Conservation (phyloP, 805 yeast species). For the Candida mattraensis region DNA sequence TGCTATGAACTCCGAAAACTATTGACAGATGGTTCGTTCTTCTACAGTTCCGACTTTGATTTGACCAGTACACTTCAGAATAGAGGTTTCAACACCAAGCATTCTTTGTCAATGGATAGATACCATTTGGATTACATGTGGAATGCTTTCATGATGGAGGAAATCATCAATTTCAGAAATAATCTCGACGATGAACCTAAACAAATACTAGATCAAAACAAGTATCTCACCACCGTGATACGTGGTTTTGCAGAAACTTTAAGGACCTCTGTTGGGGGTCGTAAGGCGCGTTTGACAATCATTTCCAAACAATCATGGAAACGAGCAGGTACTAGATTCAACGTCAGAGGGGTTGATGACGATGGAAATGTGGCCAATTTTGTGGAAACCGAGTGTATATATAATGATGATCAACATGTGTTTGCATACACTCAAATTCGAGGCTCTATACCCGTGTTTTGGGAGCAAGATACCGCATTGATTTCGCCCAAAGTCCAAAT, state of each 20-base stretch:
- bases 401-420: conserved; percentile 46
- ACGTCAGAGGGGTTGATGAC: conserved; percentile 94
- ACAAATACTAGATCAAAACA: conserved; percentile 65
- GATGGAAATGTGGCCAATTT: conserved; percentile 94
- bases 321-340: conserved; percentile 94
- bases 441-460: conserved; percentile 93
- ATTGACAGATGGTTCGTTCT: conserved; percentile 84
- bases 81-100: conserved; percentile 54
- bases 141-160: conserved; percentile 90
- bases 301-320: conserved; percentile 96
- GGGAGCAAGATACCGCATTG: conserved; percentile 95
- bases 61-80: conserved; percentile 82
- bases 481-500: conserved; percentile 88
- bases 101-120: conserved; percentile 50
- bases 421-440: conserved; percentile 87
- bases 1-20: conserved; percentile 78
- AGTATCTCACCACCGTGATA: conserved; percentile 86
- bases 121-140: conserved; percentile 92
- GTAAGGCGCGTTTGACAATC: conserved; percentile 59
- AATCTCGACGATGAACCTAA: conserved; percentile 64
- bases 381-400: conserved; percentile 88
- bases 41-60: conserved; percentile 90
- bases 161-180: conserved; percentile 70
- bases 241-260: conserved; percentile 92
- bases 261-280: conserved; percentile 37